Percentiles rank a stretch among this genome's conserved stretches.
Evolutionary conservation across 2,329 filamentous ascomycete genomes (phyloP).

Genomic region (Penicillium sp.): DNA sequence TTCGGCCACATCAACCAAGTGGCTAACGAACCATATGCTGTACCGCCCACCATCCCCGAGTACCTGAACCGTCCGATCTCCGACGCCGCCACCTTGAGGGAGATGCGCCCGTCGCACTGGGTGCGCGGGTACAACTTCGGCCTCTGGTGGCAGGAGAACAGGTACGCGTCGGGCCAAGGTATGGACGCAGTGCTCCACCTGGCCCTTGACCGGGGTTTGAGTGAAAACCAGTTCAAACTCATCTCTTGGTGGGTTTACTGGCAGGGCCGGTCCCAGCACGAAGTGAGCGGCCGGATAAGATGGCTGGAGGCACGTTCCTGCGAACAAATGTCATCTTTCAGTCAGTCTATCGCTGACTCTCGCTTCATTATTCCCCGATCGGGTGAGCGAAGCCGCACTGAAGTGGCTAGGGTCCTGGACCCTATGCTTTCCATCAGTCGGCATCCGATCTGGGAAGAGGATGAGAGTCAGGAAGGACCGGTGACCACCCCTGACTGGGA

Average conservation of each 20-base stretch:
- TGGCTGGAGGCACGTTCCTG: neutral
- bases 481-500: neutral
- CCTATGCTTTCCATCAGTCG: neutral
- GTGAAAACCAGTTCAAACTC: neutral
- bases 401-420: neutral
- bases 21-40: slow-evolving; percentile 28
- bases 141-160: slow-evolving; percentile 1
- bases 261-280: neutral
- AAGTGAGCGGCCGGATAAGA: neutral
- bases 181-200: neutral
- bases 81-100: slow-evolving; percentile 21
- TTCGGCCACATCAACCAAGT: slow-evolving; percentile 44
- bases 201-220: neutral
- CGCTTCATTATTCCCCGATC: neutral
- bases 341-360: neutral
- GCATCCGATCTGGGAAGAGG: neutral
- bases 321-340: neutral
- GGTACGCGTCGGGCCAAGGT: neutral
- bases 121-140: neutral
- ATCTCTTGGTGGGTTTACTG: neutral
- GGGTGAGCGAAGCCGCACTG: neutral
- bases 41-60: slow-evolving; percentile 28
- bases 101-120: slow-evolving; percentile 3
- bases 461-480: neutral
- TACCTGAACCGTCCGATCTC: slow-evolving; percentile 28